Percentiles rank a stretch among this genome's conserved stretches.
phyloP scores from a whole-genome alignment of 805 yeast genomes.

The Kuraishia capsulata region DNA sequence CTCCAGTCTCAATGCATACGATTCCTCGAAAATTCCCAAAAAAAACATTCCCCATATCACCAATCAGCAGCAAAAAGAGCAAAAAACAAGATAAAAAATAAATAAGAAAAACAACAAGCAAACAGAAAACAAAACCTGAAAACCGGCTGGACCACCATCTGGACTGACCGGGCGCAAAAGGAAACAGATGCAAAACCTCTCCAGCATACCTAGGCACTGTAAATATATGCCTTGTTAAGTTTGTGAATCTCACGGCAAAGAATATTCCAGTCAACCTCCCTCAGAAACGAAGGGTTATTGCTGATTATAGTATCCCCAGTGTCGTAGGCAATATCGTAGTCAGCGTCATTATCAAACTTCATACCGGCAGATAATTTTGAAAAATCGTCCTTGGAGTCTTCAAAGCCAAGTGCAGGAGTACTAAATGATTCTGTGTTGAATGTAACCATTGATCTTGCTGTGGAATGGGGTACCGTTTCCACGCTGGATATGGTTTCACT shows the following conservation, averaged over 20 bases:
- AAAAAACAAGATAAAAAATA: background rate
- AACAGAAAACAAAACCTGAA: background rate
- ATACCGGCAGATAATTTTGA: too few relatives aligned
- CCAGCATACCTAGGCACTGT: background rate
- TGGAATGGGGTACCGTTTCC: background rate
- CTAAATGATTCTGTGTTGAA: background rate
- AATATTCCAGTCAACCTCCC: constrained; percentile 84
- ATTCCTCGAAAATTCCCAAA: too few relatives aligned
- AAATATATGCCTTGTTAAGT: constrained; percentile 60
- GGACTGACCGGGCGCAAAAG: too few relatives aligned
- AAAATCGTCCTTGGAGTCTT: too few relatives aligned
- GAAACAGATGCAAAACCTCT: background rate
- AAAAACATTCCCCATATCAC: too few relatives aligned
- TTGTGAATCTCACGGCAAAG: constrained; percentile 76
- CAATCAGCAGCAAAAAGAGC: background rate
- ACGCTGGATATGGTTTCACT: background rate
- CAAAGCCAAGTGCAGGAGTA: background rate
- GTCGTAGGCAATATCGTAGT: constrained; percentile 12
- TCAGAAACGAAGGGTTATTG: constrained; percentile 21
- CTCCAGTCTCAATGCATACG: too few relatives aligned
- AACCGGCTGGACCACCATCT: too few relatives aligned
- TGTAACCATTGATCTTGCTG: background rate
- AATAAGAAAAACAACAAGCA: background rate
- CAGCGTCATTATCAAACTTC: too few relatives aligned
- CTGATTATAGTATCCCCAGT: constrained; percentile 12